Base-by-base conservation (phyloP, 257 asterid species). In the Lavandula angustifolia region DNA sequence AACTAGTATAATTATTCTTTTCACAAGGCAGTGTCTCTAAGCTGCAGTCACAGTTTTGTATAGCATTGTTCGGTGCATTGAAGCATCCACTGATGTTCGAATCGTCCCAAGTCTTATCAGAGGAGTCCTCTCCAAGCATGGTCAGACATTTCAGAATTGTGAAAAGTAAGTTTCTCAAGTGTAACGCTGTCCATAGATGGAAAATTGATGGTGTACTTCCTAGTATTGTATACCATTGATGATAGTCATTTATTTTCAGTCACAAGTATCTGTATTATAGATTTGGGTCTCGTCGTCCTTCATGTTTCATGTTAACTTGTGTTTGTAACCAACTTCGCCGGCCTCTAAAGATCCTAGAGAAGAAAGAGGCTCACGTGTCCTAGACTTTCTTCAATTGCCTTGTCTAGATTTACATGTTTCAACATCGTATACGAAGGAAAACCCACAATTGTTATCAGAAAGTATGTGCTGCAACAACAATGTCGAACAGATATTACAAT, bases 181-280 rank as follows among this genome's bases (percentile, higher is more conserved):
- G 73, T 70, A 68, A 65, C 71, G 50, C 46, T 83, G 68, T 63
- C 75, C 38, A 70, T 78, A 78, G 81, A 71, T 63, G 71, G 57
- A 58, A 62, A 60, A 64, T 58, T 40, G 62, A 18, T 51, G 47
- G 64, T 68, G 56, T 60, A 62, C 60, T 41, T 54, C 62, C 62
- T 61, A 57, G 73, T 60, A 62, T 42, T 68, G 76, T 68, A 75
- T 69, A 43, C 79, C 35, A 60, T 54, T 43, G 56, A 46, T 62
- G 40, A 46, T 67, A 11, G 43, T 76, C 75, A 57, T 54, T 59
- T 74, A 50, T 75, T 54, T 66, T 76, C 72, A 22, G 74, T 40
- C 27, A n/a, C 67, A 11, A 51, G 60, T 22, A 22, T 22, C 27
- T 22, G 27, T 22, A 22, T 22, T 1, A 22, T 22, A 22, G 27